A percentile compares a stretch with the other conserved stretches of the same genome.
phyloP scores from a whole-genome alignment of 371 early-diverging fungal genomes.

The Apophysomyces trapeziformis region DNA sequence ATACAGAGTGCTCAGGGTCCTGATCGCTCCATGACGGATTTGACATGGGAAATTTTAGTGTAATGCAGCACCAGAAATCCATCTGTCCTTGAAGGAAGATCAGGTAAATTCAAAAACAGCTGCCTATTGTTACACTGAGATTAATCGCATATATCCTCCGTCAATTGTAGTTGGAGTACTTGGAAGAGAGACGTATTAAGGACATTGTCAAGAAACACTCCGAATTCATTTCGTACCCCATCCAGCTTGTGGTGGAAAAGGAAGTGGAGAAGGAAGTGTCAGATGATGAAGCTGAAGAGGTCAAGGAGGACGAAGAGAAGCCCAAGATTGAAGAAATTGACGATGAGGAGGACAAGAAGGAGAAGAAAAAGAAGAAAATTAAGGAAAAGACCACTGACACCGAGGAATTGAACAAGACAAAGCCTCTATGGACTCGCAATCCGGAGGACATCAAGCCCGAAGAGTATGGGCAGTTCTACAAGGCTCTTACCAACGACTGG shows the following conservation, averaged over 20 bases:
- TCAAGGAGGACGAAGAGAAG: constrained; percentile 64
- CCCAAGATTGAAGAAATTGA: constrained; percentile 61
- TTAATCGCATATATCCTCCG: constrained; percentile 35
- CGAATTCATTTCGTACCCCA: constrained; percentile 74
- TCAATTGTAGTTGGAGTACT: constrained; percentile 52
- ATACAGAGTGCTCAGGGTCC: too few relatives aligned
- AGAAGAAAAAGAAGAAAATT: constrained; percentile 71
- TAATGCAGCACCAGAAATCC: too few relatives aligned
- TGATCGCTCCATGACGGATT: too few relatives aligned
- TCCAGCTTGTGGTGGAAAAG: constrained; percentile 50
- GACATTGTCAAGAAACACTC: constrained; percentile 81
- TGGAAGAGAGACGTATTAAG: constrained; percentile 59
- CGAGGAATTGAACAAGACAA: constrained; percentile 70
- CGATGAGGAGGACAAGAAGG: constrained; percentile 77
- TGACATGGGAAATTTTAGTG: too few relatives aligned
- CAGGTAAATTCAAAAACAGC: constrained; percentile 33
- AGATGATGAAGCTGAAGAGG: constrained; percentile 73
- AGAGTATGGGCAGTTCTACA: constrained; percentile 87
- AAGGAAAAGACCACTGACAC: constrained; percentile 58
- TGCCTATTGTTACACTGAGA: background rate
- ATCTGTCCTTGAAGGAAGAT: constrained; percentile 80
- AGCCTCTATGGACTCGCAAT: constrained; percentile 89
- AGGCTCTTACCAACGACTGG: constrained; percentile 79
- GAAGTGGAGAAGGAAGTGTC: constrained; percentile 85
- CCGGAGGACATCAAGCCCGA: constrained; percentile 73